Evolutionary conservation across 2,329 filamentous ascomycete species (phyloP).

Genomic region (Fusarium torulosum): DNA sequence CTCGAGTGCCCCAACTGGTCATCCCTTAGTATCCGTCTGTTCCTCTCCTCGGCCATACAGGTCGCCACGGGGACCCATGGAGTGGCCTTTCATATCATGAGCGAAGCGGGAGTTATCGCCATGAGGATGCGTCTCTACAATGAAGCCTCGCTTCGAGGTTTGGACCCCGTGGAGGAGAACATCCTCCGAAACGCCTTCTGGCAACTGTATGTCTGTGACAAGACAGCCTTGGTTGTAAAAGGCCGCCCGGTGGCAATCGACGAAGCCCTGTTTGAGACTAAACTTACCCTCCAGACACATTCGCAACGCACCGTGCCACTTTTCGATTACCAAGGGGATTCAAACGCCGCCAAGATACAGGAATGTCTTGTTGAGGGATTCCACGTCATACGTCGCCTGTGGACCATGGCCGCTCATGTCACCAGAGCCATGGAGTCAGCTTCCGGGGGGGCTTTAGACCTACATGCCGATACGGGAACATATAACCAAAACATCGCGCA

Average conservation of each 20-base stretch:
- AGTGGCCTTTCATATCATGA: constrained; percentile 15
- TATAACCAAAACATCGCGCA: neutral
- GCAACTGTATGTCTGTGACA: constrained; percentile 17
- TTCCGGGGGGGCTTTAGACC: neutral
- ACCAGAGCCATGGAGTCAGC: constrained; percentile 4
- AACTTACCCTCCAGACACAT: neutral
- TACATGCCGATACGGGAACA: neutral
- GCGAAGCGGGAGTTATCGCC: constrained; percentile 10
- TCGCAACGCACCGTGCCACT: neutral
- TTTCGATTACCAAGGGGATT: neutral
- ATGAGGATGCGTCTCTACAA: constrained; percentile 7
- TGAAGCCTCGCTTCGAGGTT: neutral
- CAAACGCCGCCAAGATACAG: neutral
- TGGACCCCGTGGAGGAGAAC: neutral
- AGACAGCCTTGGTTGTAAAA: constrained; percentile 2
- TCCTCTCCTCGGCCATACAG: constrained; percentile 13
- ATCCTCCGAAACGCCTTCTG: constrained; percentile 11
- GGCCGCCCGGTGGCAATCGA: constrained; percentile 6
- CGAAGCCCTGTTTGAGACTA: constrained; percentile 5
- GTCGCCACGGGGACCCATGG: constrained; percentile 4
- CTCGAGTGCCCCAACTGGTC: constrained; percentile 17
- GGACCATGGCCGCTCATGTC: constrained; percentile 10
- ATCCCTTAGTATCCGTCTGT: constrained; percentile 10
- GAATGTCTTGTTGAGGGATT: constrained; percentile 2
- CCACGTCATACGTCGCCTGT: constrained; percentile 7